Conservation (phyloP, 116 monocot species). For the Papilionanthe hybrid region DNA sequence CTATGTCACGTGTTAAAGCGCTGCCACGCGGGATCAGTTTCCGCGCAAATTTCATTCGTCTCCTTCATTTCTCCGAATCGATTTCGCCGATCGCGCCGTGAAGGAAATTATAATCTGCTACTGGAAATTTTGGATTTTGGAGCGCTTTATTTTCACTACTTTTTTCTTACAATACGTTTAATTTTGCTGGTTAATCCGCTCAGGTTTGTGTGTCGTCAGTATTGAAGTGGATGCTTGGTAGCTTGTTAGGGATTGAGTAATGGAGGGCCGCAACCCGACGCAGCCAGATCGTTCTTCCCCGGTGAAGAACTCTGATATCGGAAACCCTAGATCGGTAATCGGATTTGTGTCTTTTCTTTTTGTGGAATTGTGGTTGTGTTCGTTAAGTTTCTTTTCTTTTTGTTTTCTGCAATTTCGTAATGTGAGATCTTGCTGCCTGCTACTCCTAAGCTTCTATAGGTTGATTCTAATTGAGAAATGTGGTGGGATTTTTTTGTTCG, state of each 20-base stretch:
- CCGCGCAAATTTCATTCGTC: background rate
- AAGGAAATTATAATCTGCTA: background rate
- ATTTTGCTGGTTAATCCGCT: background rate
- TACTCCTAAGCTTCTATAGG: background rate
- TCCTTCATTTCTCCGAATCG: background rate
- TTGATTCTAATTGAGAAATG: background rate
- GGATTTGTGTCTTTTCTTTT: background rate
- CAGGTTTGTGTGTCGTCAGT: background rate
- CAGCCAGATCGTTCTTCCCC: constrained; percentile 4
- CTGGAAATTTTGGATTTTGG: background rate
- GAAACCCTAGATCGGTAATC: constrained; percentile 5
- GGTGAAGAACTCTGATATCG: background rate
- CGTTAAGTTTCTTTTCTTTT: background rate
- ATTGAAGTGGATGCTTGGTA: background rate
- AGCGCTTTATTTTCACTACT: background rate
- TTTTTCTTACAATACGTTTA: background rate
- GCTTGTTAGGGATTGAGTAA: constrained; percentile 1
- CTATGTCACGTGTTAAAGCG: background rate
- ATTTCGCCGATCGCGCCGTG: background rate
- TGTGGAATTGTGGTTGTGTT: background rate
- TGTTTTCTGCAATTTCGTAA: background rate
- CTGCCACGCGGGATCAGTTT: constrained; percentile 4
- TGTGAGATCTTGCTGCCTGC: background rate
- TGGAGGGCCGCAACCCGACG: background rate
- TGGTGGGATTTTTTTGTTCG: background rate